A percentile compares a stretch with the other conserved stretches of the same genome.
Evolutionary conservation across 139 green algal species (phyloP).

Genomic region (Coelastrella sp.): DNA sequence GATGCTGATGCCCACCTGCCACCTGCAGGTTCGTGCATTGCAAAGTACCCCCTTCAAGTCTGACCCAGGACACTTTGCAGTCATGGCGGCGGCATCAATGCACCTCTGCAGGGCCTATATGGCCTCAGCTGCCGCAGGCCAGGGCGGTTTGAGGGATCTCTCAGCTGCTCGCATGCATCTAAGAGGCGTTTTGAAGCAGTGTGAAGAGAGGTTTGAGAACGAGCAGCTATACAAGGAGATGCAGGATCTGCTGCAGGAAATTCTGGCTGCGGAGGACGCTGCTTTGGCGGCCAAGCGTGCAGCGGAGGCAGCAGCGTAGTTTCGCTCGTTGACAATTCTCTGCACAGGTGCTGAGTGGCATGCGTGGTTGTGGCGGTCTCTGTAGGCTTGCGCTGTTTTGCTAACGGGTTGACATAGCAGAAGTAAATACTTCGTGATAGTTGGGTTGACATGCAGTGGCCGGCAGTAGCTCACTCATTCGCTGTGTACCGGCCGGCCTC

Average conservation of each 20-base stretch:
- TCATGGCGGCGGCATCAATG: constrained; percentile 68
- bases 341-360: no score
- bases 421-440: no score
- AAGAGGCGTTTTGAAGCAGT: constrained; percentile 74
- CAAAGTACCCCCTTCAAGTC: constrained; percentile 65
- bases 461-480: no score
- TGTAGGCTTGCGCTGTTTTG: no score
- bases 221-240: constrained; percentile 16
- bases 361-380: no score
- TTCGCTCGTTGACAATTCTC: no score
- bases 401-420: no score
- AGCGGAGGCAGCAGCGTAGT: neutral
- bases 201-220: constrained; percentile 61
- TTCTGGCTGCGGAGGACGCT: constrained; percentile 33
- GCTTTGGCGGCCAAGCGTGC: constrained; percentile 20
- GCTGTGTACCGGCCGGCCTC: no score
- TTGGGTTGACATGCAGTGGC: no score
- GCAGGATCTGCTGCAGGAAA: constrained; percentile 43
- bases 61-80: constrained; percentile 57
- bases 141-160: constrained; percentile 62
- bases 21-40: constrained; percentile 64
- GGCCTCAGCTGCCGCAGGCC: constrained; percentile 4
- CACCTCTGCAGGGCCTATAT: constrained; percentile 61
- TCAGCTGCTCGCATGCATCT: constrained; percentile 82
- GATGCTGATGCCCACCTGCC: neutral